Conservation (phyloP, 225 moss, liverwort and hornwort species). For the Marchantia polymorpha region DNA sequence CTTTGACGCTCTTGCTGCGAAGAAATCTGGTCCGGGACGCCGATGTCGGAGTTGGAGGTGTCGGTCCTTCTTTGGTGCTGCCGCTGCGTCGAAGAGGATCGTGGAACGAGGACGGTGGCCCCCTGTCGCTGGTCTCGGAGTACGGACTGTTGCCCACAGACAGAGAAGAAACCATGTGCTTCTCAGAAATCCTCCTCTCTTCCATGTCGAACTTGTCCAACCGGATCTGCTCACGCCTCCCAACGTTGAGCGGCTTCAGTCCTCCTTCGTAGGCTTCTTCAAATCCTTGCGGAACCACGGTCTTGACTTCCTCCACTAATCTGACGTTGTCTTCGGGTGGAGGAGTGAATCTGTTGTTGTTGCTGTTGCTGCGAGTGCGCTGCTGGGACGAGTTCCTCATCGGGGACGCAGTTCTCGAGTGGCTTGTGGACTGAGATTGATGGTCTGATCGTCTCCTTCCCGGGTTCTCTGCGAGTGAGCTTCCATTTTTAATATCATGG, state of each 20-base stretch:
- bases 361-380: constrained; percentile 11
- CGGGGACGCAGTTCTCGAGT: constrained; percentile 34
- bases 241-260: constrained; percentile 44
- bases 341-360: constrained; percentile 6
- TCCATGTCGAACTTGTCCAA: constrained; percentile 39
- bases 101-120: constrained; percentile 31
- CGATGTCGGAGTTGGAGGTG: constrained; percentile 19
- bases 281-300: constrained; percentile 46
- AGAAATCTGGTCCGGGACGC: constrained; percentile 39
- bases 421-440: constrained; percentile 14
- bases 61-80: constrained; percentile 37
- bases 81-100: constrained; percentile 47
- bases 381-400: constrained; percentile 23
- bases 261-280: constrained; percentile 44
- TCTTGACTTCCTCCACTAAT: constrained; percentile 37
- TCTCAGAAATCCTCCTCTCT: constrained; percentile 33
- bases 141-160: constrained; percentile 42
- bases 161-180: constrained; percentile 37
- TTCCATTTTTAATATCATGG: constrained; percentile 6
- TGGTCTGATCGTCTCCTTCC: constrained; percentile 27
- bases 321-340: constrained; percentile 18
- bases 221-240: constrained; percentile 30
- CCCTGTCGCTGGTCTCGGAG: constrained; percentile 44
- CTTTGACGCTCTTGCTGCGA: constrained; percentile 49
- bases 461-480: constrained; percentile 22